Conservation (phyloP, 2,329 filamentous ascomycete species). For the Ophiostoma piceae region DNA sequence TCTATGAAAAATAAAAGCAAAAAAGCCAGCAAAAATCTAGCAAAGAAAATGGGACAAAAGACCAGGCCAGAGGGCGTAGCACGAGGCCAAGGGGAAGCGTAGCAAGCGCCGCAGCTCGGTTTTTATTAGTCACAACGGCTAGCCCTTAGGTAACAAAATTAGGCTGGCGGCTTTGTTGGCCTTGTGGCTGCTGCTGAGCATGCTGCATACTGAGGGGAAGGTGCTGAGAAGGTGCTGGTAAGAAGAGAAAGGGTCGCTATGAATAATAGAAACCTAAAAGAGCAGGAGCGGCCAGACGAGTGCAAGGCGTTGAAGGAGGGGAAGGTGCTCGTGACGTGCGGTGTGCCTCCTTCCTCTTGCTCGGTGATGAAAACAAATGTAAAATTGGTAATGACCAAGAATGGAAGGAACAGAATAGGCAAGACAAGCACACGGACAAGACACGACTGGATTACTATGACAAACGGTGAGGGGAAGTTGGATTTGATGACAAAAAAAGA, state of each 20-base stretch:
- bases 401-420: background rate
- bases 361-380: background rate
- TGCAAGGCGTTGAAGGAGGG: background rate
- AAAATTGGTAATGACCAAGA: background rate
- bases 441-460: background rate
- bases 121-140: conserved; percentile 45
- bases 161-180: conserved; percentile 20
- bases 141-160: conserved; percentile 43
- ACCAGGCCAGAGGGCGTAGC: background rate
- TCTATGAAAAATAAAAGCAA: background rate
- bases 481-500: conserved; percentile 5
- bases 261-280: conserved; percentile 24
- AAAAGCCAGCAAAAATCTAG: background rate
- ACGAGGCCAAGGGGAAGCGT: conserved; percentile 19
- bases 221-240: background rate
- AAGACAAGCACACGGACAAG: background rate
- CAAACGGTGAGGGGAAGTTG: conserved; percentile 1
- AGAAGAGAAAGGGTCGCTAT: conserved; percentile 3
- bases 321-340: conserved; percentile 21
- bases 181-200: conserved; percentile 1
- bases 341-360: conserved; percentile 13
- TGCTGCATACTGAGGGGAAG: conserved; percentile 14
- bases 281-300: conserved; percentile 11
- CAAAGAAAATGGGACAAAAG: background rate
- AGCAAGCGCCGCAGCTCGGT: conserved; percentile 25